Base-by-base conservation (phyloP, 257 asterid species). In the Solanum bukasovii region DNA sequence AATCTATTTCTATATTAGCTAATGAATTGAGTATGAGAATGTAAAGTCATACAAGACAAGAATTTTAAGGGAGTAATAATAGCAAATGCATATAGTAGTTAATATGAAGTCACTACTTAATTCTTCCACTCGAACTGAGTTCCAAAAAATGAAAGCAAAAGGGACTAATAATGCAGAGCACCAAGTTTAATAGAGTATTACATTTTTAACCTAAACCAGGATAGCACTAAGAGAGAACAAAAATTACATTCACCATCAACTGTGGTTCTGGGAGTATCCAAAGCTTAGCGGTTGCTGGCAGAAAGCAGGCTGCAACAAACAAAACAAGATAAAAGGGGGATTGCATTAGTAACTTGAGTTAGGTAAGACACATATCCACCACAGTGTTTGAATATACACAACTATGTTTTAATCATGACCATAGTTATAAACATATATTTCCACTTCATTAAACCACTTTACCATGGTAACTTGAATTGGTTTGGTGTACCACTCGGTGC, bases 261-360 rank as follows among this genome's bases (percentile, higher is more conserved):
- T 88, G 86, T 92, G 94, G 87, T 90, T 91, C 67, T 95, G 98
- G 35, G 94, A 89, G 93, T 94, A 94, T 88, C 93, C 98, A 75
- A 97, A 97, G 85, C 98, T 96, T 83, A 96, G 93, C 46, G 99
- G 99, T 91, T 96, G 99, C 95, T 94, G 99, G 90, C 92, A 92
- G 90, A 93, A 91, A 83, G 99, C 94, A 25, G 95, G 95, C 99
- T 97, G 90, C 91, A 91, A 85, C 44, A 88, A 75, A 85, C 67
- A 59, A 7, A 13, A 52, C 61, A 20, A 38, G 65, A 52, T 6
- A 52, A 49, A 88, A 5, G 1, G 37, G 18, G 6, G 10, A 42
- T n/a, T 34, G 31, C 9, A 34, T 52, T 13, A 83, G 87, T 40
- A 38, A n/a, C 20, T 49, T 87, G 21, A 86, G 86, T 56, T 56